Conservation (phyloP, 306 rosid genomes). For the Chamaecrista fasciculata region DNA sequence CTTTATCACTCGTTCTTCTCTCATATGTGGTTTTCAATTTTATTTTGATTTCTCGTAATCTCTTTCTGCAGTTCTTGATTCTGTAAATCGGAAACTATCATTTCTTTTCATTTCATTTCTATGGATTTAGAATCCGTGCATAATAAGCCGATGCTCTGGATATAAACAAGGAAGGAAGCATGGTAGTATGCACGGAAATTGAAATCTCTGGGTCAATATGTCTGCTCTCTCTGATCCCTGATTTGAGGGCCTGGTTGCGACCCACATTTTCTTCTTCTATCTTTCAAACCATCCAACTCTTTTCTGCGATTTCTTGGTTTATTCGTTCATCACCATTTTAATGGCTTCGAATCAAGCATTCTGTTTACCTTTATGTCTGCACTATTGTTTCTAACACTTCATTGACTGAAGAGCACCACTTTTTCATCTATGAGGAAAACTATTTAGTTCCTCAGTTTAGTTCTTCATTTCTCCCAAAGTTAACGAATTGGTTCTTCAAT, state of each 20-base stretch:
- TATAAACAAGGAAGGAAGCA: slow-evolving; percentile 63
- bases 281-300: not conserved
- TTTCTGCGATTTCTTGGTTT: not conserved
- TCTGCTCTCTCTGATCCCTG: slow-evolving; percentile 83
- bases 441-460: too few relatives aligned
- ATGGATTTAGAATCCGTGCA: slow-evolving; percentile 41
- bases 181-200: slow-evolving; percentile 84
- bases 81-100: not conserved
- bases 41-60: not conserved
- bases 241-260: slow-evolving; percentile 95
- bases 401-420: too few relatives aligned
- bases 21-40: not conserved
- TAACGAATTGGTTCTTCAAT: too few relatives aligned
- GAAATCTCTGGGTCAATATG: slow-evolving; percentile 60
- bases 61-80: not conserved
- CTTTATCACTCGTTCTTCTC: not conserved
- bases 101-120: not conserved
- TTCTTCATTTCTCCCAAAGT: too few relatives aligned
- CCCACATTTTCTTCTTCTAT: slow-evolving; percentile 39
- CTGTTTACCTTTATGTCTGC: too few relatives aligned
- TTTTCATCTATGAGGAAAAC: too few relatives aligned
- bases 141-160: slow-evolving; percentile 99
- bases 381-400: too few relatives aligned
- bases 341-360: not conserved
- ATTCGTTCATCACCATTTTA: not conserved